Percentiles rank a stretch among this genome's conserved stretches.
Evolutionary conservation across 2,329 filamentous ascomycete genomes (phyloP).

Genomic region (Fusarium kyushuense): DNA sequence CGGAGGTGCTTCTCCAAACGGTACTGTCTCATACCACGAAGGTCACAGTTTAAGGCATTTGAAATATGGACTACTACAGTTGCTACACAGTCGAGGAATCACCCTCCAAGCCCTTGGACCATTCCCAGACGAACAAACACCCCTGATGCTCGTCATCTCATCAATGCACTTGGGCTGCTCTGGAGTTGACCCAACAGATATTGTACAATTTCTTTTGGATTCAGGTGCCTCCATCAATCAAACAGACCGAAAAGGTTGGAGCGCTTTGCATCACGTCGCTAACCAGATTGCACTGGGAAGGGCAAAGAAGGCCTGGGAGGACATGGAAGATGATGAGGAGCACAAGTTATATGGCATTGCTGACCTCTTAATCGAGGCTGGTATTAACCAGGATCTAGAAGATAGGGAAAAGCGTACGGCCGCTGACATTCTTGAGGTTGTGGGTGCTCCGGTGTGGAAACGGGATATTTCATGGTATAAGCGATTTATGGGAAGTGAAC

Average conservation of each 20-base stretch:
- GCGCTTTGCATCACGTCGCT: slow-evolving; percentile 18
- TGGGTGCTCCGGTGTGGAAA: slow-evolving; percentile 26
- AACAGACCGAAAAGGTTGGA: slow-evolving; percentile 12
- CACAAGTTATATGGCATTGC: slow-evolving; percentile 9
- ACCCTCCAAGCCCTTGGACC: background rate
- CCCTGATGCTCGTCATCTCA: slow-evolving; percentile 4
- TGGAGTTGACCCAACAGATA: background rate
- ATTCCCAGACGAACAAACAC: slow-evolving; percentile 3
- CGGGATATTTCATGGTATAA: background rate
- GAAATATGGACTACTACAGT: slow-evolving; percentile 4
- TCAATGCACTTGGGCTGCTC: background rate
- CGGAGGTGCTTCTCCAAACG: slow-evolving; percentile 2
- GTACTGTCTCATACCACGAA: background rate
- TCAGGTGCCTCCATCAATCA: slow-evolving; percentile 14
- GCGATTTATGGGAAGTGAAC: background rate
- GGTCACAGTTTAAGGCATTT: background rate
- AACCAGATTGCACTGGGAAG: slow-evolving; percentile 16
- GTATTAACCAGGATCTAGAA: slow-evolving; percentile 15
- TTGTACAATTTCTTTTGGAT: slow-evolving; percentile 9
- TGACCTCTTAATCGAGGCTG: background rate
- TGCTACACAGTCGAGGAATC: slow-evolving; percentile 4
- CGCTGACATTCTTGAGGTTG: slow-evolving; percentile 1
- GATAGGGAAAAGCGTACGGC: slow-evolving; percentile 15
- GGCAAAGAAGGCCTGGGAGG: slow-evolving; percentile 4
- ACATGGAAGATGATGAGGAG: background rate